phyloP scores from a whole-genome alignment of 768 basidiomycete genomes.

The Mycena latifolia region DNA sequence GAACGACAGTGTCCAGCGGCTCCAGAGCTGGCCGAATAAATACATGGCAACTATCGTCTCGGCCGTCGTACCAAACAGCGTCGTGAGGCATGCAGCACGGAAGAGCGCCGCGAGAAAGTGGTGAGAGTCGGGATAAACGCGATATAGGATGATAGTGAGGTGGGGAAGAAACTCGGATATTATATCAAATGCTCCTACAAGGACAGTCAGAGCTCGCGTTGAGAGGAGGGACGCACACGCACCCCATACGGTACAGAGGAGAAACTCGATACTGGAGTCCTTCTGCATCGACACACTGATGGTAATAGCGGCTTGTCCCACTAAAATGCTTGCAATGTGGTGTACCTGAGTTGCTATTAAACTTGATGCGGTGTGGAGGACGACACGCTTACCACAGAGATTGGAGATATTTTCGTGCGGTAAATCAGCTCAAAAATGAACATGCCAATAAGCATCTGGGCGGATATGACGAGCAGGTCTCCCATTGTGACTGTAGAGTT shows the following conservation, averaged over 20 bases:
- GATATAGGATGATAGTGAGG: slow-evolving; percentile 17
- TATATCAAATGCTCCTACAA: slow-evolving; percentile 20
- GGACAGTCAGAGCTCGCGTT: background rate
- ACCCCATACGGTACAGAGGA: slow-evolving; percentile 24
- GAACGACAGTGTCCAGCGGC: slow-evolving; percentile 13
- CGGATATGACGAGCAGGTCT: slow-evolving; percentile 11
- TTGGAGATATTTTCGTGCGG: slow-evolving; percentile 16
- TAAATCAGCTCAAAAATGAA: slow-evolving; percentile 22
- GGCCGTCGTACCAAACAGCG: slow-evolving; percentile 8
- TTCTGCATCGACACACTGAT: slow-evolving; percentile 3
- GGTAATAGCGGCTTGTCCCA: slow-evolving; percentile 16
- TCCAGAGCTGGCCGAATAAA: slow-evolving; percentile 16
- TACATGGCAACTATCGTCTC: slow-evolving; percentile 16
- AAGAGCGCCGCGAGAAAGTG: slow-evolving; percentile 11
- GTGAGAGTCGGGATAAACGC: slow-evolving; percentile 16
- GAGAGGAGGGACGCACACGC: background rate
- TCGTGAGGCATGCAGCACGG: slow-evolving; percentile 17
- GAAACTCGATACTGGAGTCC: slow-evolving; percentile 20
- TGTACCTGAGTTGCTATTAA: slow-evolving; percentile 5
- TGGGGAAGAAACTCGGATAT: slow-evolving; percentile 19
- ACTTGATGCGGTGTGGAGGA: background rate
- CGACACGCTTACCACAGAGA: slow-evolving; percentile 8
- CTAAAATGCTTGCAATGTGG: slow-evolving; percentile 15
- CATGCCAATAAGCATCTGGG: slow-evolving; percentile 22
- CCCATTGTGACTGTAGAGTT: slow-evolving; percentile 13